A percentile compares a stretch with the other conserved stretches of the same genome.
Conservation (phyloP, 2,329 filamentous ascomycete species). For the Aspergillus sp. region DNA sequence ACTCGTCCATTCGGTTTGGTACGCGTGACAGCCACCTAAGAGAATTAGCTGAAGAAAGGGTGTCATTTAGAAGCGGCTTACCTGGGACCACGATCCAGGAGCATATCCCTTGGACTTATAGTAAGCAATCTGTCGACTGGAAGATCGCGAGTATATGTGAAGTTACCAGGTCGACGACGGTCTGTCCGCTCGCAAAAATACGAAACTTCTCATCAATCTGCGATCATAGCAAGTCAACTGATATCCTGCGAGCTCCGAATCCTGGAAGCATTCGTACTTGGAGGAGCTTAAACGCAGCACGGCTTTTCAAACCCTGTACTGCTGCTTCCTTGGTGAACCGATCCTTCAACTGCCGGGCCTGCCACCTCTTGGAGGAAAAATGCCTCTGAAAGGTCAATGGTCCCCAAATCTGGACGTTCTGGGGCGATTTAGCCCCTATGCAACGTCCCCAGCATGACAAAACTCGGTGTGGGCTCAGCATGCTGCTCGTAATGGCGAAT, state of each 20-base stretch:
- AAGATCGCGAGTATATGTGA: background rate
- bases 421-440: background rate
- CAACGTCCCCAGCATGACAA: background rate
- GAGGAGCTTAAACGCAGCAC: constrained; percentile 89
- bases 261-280: constrained; percentile 55
- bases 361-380: constrained; percentile 75
- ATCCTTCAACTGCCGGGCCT: constrained; percentile 73
- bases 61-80: constrained; percentile 20
- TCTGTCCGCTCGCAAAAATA: constrained; percentile 77
- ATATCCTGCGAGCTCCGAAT: background rate
- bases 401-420: constrained; percentile 23
- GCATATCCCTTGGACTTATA: constrained; percentile 40
- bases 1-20: constrained; percentile 76
- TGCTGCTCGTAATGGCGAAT: no score
- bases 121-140: background rate
- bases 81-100: constrained; percentile 62
- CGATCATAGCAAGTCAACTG: background rate
- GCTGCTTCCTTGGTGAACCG: constrained; percentile 71
- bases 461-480: no score
- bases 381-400: constrained; percentile 17
- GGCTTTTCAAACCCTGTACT: constrained; percentile 77
- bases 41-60: constrained; percentile 6
- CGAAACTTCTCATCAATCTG: constrained; percentile 80
- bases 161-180: constrained; percentile 79
- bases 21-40: constrained; percentile 75